Conservation (phyloP, 495 filamentous ascomycete species). For the Daldinia loculata region DNA sequence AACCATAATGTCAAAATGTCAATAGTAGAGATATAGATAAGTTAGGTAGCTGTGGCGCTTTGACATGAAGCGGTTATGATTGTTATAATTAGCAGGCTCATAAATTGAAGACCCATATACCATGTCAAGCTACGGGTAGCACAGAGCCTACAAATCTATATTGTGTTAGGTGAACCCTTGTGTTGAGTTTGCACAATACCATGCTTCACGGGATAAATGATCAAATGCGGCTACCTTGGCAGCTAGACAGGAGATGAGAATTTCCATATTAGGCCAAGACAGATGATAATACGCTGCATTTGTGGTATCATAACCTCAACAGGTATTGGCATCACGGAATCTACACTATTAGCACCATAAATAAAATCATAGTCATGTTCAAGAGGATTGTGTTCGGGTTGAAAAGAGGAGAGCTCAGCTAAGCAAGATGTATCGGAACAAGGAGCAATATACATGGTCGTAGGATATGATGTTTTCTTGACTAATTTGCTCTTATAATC, state of each 20-base stretch:
- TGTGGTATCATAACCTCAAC: not conserved
- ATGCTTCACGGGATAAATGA: not conserved
- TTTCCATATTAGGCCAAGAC: not conserved
- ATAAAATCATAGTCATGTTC: not conserved
- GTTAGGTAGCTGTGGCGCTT: not conserved
- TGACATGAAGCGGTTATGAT: not conserved
- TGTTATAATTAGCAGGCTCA: too few species aligned
- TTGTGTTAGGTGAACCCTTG: not conserved
- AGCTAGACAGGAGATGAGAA: not conserved
- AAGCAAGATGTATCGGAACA: constrained; percentile 5
- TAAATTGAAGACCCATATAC: too few species aligned
- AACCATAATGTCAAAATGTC: too few species aligned
- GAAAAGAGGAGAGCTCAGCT: constrained; percentile 2
- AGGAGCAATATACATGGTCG: constrained; percentile 10
- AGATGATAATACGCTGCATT: constrained; percentile 4
- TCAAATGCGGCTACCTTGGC: not conserved
- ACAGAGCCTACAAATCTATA: not conserved
- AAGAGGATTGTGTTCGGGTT: not conserved
- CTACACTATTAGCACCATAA: not conserved
- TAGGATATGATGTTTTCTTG: constrained; percentile 26
- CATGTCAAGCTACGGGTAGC: not conserved
- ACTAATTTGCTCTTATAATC: constrained; percentile 36
- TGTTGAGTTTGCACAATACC: not conserved
- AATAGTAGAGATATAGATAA: not conserved
- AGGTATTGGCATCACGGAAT: not conserved